Evolutionary conservation across 768 basidiomycete genomes (phyloP).

Genomic region (Termitomyces titanicus): DNA sequence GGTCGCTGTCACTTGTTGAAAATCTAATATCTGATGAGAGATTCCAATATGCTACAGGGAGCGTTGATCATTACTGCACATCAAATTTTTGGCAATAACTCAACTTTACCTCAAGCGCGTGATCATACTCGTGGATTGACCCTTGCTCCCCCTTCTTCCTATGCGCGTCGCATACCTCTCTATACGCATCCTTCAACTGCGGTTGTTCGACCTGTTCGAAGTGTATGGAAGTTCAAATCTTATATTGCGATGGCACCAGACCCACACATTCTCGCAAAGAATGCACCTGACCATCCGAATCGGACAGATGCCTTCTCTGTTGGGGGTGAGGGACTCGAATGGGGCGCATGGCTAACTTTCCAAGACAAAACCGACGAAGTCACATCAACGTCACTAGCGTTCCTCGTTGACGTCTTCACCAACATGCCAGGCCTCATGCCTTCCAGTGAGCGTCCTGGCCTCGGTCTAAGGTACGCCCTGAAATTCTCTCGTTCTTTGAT

Average conservation of each 20-base stretch:
- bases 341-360: slow-evolving; percentile 58
- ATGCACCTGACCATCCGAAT: slow-evolving; percentile 30
- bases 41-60: slow-evolving; percentile 33
- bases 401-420: slow-evolving; percentile 53
- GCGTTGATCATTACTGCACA: slow-evolving; percentile 47
- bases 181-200: slow-evolving; percentile 47
- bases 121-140: slow-evolving; percentile 21
- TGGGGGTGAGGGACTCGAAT: slow-evolving; percentile 53
- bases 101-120: slow-evolving; percentile 22
- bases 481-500: background rate
- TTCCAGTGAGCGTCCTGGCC: slow-evolving; percentile 34
- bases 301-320: slow-evolving; percentile 36
- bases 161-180: slow-evolving; percentile 57
- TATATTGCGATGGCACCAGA: slow-evolving; percentile 39
- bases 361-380: slow-evolving; percentile 38
- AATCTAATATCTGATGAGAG: background rate
- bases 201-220: slow-evolving; percentile 16
- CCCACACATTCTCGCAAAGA: slow-evolving; percentile 32
- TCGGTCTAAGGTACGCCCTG: slow-evolving; percentile 26
- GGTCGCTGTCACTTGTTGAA: background rate
- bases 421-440: slow-evolving; percentile 48
- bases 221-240: slow-evolving; percentile 31
- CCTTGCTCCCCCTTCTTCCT: slow-evolving; percentile 49
- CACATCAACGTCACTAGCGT: slow-evolving; percentile 45
- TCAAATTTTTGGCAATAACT: slow-evolving; percentile 51